Conservation (phyloP, 2,329 filamentous ascomycete genomes). For the Exophiala calicioides region DNA sequence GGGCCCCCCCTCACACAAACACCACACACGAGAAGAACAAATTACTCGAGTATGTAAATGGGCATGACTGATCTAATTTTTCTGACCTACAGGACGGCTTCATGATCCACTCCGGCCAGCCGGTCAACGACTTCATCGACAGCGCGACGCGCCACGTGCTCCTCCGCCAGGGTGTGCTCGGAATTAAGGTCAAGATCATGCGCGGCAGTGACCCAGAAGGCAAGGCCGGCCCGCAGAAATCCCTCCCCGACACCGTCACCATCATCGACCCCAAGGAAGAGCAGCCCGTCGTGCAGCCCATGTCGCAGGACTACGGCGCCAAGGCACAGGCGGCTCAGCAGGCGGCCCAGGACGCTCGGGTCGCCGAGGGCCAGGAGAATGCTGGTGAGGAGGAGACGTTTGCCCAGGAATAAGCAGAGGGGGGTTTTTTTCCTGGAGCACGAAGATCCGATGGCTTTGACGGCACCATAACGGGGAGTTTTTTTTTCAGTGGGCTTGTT, state of each 20-base stretch:
- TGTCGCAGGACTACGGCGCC: conserved; percentile 97
- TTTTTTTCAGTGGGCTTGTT: not conserved
- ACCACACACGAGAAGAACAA: too few relatives aligned
- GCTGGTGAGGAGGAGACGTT: conserved; percentile 42
- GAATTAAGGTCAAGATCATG: conserved; percentile 99
- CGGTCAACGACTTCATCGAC: conserved; percentile 99
- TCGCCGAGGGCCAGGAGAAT: conserved; percentile 53
- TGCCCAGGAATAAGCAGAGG: conserved; percentile 47
- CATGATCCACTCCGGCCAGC: conserved; percentile 99
- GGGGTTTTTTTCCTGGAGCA: conserved; percentile 2
- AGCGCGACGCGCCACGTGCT: conserved; percentile 97
- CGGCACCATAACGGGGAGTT: too few relatives aligned
- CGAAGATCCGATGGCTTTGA: too few relatives aligned
- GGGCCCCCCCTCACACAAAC: too few relatives aligned
- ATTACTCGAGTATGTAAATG: too few relatives aligned
- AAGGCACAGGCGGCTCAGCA: conserved; percentile 72
- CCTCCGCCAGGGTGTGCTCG: conserved; percentile 98
- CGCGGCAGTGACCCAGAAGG: conserved; percentile 98
- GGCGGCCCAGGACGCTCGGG: conserved; percentile 56
- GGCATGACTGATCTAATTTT: too few relatives aligned
- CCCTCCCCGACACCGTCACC: conserved; percentile 96
- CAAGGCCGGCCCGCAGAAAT: conserved; percentile 97
- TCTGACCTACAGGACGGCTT: conserved; percentile 80
- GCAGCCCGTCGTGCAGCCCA: conserved; percentile 88
- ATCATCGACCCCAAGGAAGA: conserved; percentile 99